Conservation (phyloP, 2,329 filamentous ascomycete genomes). For the Aspergillus texensis region DNA sequence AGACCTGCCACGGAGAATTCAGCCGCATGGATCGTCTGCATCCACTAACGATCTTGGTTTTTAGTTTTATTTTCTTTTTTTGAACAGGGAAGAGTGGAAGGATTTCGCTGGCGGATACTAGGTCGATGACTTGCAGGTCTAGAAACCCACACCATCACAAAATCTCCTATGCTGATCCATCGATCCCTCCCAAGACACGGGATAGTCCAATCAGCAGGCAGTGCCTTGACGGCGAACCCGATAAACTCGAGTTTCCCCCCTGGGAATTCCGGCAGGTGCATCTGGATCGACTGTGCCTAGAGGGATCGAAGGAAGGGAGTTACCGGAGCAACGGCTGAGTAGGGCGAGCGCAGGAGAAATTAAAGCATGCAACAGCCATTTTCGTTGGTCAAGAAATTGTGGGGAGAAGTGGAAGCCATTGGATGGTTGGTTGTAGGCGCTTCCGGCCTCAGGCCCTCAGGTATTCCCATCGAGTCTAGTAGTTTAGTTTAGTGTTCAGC, state of each 20-base stretch:
- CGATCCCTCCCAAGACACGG: not conserved
- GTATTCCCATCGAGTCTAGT: slow-evolving; percentile 1
- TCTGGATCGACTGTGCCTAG: slow-evolving; percentile 3
- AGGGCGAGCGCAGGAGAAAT: slow-evolving; percentile 1
- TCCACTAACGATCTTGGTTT: not conserved
- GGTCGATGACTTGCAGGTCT: slow-evolving; percentile 7
- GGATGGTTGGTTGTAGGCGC: slow-evolving; percentile 7
- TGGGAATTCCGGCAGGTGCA: slow-evolving; percentile 6
- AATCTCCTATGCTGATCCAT: not conserved
- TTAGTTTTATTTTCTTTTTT: not conserved
- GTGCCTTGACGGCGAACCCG: slow-evolving; percentile 8
- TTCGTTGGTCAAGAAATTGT: not conserved
- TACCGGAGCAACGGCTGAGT: slow-evolving; percentile 21
- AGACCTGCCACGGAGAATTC: not conserved
- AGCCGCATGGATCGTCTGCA: not conserved
- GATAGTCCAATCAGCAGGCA: slow-evolving; percentile 15
- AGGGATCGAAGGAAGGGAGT: slow-evolving; percentile 24
- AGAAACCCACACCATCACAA: not conserved
- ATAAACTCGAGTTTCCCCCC: slow-evolving; percentile 12
- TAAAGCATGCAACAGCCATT: not conserved
- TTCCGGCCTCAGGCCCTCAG: not conserved
- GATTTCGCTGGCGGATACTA: not conserved
- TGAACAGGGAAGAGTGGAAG: not conserved
- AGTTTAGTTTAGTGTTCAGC: not conserved
- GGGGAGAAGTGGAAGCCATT: slow-evolving; percentile 1